These are phyloP conservation scores for Paramecium biaurelia DNA, from an alignment of 73 alveolate species.

Conservation along the genomic window DNA sequence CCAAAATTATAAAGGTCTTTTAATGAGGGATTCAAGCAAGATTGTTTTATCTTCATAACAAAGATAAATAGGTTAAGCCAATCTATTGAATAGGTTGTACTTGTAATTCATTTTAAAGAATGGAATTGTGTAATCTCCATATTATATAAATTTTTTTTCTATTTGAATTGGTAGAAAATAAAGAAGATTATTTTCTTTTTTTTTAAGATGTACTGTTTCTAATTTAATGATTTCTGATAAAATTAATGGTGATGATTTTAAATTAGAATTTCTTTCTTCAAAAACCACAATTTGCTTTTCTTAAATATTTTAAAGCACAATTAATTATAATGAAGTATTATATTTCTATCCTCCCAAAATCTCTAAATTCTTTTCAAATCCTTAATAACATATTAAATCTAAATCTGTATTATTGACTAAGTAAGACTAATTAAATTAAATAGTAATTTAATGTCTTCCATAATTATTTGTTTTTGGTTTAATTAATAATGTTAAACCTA, in stretches of 20 bases:
- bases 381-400: neutral
- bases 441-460: neutral
- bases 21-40: neutral
- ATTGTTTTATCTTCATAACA: neutral
- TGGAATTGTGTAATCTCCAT: neutral
- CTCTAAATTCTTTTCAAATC: neutral
- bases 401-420: neutral
- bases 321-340: neutral
- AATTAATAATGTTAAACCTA: neutral
- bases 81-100: neutral
- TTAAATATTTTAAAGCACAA: neutral
- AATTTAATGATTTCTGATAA: neutral
- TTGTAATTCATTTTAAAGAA: neutral
- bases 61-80: neutral
- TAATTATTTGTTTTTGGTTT: neutral
- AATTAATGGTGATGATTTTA: neutral
- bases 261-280: neutral
- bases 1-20: neutral
- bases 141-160: neutral
- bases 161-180: neutral
- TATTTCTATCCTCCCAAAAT: neutral
- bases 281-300: neutral
- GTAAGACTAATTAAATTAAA: neutral
- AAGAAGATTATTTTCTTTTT: neutral
- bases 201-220: neutral